These are phyloP conservation scores for Leucocoprinus birnbaumii DNA, from an alignment of 768 basidiomycete species.

Conservation along the genomic window DNA sequence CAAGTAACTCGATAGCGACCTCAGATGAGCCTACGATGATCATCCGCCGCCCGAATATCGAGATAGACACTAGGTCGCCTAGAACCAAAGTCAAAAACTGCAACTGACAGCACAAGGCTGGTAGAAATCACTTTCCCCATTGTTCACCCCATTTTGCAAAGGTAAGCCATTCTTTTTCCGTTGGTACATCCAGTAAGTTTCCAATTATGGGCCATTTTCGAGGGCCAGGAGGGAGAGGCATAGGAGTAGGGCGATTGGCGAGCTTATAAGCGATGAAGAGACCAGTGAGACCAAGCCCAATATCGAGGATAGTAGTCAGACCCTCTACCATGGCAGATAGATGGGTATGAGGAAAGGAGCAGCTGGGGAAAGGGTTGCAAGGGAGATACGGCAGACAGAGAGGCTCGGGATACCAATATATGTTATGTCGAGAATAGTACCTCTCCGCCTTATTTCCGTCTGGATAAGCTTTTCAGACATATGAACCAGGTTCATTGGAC, in stretches of 20 bases:
- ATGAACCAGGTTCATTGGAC: too few species aligned
- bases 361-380: too few species aligned
- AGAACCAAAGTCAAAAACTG: background rate
- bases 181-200: conserved; percentile 49
- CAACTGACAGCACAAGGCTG: background rate
- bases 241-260: conserved; percentile 8
- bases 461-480: too few species aligned
- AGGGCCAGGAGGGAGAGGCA: conserved; percentile 44
- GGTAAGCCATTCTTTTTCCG: conserved; percentile 40
- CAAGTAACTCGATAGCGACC: conserved; percentile 43
- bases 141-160: conserved; percentile 42
- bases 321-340: conserved; percentile 4
- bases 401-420: too few species aligned
- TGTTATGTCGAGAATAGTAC: too few species aligned
- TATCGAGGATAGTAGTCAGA: conserved; percentile 16
- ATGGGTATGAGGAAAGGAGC: too few species aligned
- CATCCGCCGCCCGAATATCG: conserved; percentile 43
- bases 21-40: conserved; percentile 40
- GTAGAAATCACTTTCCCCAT: conserved; percentile 38
- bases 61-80: conserved; percentile 44
- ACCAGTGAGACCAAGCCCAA: conserved; percentile 13
- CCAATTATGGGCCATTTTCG: conserved; percentile 40
- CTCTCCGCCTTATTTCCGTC: too few species aligned
- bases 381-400: too few species aligned
- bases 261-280: conserved; percentile 17